phyloP scores from a whole-genome alignment of 768 basidiomycete species.

The Kwoniella pini region DNA sequence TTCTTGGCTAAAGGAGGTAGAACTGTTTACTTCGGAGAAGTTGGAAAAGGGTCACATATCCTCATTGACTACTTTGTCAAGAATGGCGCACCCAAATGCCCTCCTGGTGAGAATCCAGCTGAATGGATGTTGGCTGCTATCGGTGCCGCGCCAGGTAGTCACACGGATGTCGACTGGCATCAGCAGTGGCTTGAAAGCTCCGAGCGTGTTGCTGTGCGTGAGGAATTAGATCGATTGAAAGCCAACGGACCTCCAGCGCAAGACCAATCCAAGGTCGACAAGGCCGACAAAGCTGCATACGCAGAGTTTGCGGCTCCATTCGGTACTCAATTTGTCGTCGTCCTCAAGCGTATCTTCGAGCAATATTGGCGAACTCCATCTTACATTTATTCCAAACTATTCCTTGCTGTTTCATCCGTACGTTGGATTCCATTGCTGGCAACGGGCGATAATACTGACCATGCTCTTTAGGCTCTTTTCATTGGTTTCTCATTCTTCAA shows the following conservation, averaged over 20 bases:
- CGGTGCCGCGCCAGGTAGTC: slow-evolving; percentile 68
- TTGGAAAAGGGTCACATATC: slow-evolving; percentile 69
- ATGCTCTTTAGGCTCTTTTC: slow-evolving; percentile 30
- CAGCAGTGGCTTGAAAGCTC: slow-evolving; percentile 63
- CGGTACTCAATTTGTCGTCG: slow-evolving; percentile 34
- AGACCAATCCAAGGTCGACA: slow-evolving; percentile 43
- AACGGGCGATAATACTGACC: not conserved
- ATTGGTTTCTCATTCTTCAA: slow-evolving; percentile 57
- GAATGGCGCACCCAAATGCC: slow-evolving; percentile 69
- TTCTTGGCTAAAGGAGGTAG: slow-evolving; percentile 72
- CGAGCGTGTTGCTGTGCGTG: slow-evolving; percentile 61
- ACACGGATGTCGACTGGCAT: slow-evolving; percentile 66
- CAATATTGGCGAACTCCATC: slow-evolving; percentile 56
- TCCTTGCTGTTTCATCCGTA: slow-evolving; percentile 40
- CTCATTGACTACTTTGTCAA: slow-evolving; percentile 74
- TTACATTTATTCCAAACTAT: slow-evolving; percentile 56
- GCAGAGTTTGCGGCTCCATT: slow-evolving; percentile 47
- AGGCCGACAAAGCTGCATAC: slow-evolving; percentile 53
- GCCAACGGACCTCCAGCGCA: slow-evolving; percentile 56
- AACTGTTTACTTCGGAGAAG: slow-evolving; percentile 91
- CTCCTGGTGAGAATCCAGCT: slow-evolving; percentile 70
- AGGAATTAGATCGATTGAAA: slow-evolving; percentile 60
- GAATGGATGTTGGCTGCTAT: slow-evolving; percentile 70
- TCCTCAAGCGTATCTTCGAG: slow-evolving; percentile 53
- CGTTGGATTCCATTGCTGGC: slow-evolving; percentile 7